These are phyloP conservation scores for Coemansia sp. DNA, from an alignment of 192 early-diverging fungal species.

Conservation along the genomic window DNA sequence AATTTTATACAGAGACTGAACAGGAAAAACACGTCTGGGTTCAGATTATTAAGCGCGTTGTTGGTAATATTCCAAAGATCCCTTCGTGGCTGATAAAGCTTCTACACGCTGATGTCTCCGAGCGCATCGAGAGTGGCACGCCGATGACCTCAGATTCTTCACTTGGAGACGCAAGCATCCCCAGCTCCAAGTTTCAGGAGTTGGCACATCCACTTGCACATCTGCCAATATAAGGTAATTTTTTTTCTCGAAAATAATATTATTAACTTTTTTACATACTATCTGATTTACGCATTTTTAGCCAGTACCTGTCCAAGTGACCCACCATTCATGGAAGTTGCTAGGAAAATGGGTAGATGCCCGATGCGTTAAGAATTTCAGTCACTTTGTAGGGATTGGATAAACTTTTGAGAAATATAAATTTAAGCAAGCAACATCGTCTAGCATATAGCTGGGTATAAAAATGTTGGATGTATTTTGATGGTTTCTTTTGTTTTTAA, in stretches of 20 bases:
- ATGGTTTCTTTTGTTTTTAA: too few relatives aligned
- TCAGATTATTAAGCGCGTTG: slow-evolving; percentile 35
- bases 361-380: too few relatives aligned
- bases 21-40: slow-evolving; percentile 53
- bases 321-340: too few relatives aligned
- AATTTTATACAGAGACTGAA: slow-evolving; percentile 51
- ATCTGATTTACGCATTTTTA: neutral
- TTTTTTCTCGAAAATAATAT: neutral
- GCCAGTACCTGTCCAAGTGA: too few relatives aligned
- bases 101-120: slow-evolving; percentile 49
- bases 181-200: slow-evolving; percentile 43
- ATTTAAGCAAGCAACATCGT: too few relatives aligned
- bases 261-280: neutral
- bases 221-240: neutral
- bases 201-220: slow-evolving; percentile 27
- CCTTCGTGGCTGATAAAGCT: slow-evolving; percentile 57
- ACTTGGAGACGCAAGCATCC: slow-evolving; percentile 20
- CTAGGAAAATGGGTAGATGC: too few relatives aligned
- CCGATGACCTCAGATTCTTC: slow-evolving; percentile 30
- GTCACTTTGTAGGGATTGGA: too few relatives aligned
- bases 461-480: too few relatives aligned
- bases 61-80: slow-evolving; percentile 51
- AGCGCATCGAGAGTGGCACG: slow-evolving; percentile 23
- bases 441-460: too few relatives aligned
- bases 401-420: too few relatives aligned